Conservation (phyloP, 139 green algal species). For the Gonium pectorale region DNA sequence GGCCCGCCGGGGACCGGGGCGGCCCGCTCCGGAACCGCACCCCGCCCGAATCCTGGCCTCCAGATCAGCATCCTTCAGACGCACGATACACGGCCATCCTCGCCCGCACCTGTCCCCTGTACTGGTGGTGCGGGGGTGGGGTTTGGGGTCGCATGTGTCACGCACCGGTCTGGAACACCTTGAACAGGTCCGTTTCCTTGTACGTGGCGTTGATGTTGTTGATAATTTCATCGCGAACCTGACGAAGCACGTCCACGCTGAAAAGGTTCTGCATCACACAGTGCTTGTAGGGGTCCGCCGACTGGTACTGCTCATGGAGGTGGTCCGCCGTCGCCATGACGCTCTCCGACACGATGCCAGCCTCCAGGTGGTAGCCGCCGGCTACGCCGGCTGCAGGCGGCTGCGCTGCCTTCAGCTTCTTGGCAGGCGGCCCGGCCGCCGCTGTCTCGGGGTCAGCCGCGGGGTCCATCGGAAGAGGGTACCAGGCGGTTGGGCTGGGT, state of each 20-base stretch:
- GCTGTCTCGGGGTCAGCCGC: too few relatives aligned
- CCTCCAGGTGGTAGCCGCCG: constrained; percentile 8
- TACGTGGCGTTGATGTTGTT: constrained; percentile 87
- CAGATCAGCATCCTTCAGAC: too few relatives aligned
- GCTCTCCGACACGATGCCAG: not conserved
- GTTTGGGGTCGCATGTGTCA: not conserved
- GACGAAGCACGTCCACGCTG: constrained; percentile 54
- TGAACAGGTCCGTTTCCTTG: constrained; percentile 96
- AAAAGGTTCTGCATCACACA: constrained; percentile 61
- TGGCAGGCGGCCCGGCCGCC: constrained; percentile 21
- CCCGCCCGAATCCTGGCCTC: too few relatives aligned
- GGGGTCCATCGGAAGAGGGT: too few relatives aligned
- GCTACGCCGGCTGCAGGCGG: constrained; percentile 1
- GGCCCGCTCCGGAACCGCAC: too few relatives aligned
- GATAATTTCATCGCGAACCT: constrained; percentile 86
- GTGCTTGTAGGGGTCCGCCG: constrained; percentile 68
- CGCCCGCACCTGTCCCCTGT: too few relatives aligned
- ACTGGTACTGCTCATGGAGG: constrained; percentile 51
- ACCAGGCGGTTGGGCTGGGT: too few relatives aligned
- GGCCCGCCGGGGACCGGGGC: too few relatives aligned
- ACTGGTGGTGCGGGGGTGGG: not conserved
- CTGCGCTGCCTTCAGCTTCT: constrained; percentile 26
- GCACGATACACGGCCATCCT: too few relatives aligned
- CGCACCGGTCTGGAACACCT: constrained; percentile 87
- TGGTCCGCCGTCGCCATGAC: constrained; percentile 26